These are phyloP conservation scores for Evansstolkia leycettana DNA, from an alignment of 495 filamentous ascomycete species.

Conservation along the genomic window DNA sequence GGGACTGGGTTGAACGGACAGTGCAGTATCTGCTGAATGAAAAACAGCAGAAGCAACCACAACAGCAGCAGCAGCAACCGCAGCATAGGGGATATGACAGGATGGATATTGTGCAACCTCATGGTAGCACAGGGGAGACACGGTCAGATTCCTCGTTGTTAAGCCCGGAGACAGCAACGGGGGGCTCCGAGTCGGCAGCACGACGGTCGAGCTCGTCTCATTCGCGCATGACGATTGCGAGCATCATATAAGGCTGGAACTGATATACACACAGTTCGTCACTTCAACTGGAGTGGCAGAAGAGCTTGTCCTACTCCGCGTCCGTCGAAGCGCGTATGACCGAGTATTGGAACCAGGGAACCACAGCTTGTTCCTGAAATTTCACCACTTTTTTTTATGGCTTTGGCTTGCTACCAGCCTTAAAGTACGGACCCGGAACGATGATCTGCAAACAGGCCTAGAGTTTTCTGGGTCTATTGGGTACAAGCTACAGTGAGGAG, in stretches of 20 bases:
- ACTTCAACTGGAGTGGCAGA: no score
- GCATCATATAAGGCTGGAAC: conserved; percentile 57
- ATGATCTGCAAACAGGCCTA: no score
- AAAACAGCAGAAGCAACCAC: conserved; percentile 16
- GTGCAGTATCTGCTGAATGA: conserved; percentile 34
- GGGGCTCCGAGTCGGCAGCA: conserved; percentile 27
- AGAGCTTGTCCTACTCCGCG: no score
- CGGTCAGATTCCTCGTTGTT: conserved; percentile 16
- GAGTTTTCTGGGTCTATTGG: no score
- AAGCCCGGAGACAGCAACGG: conserved; percentile 21
- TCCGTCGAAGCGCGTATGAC: no score
- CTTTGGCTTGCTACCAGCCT: no score
- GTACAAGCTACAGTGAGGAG: no score
- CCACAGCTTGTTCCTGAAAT: no score
- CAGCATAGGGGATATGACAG: neutral
- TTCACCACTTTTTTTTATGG: no score
- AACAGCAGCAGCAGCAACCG: conserved; percentile 5
- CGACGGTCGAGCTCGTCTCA: conserved; percentile 23
- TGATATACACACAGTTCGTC: no score
- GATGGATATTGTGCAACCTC: conserved; percentile 9
- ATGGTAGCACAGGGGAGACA: neutral
- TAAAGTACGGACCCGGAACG: no score
- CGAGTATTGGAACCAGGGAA: no score
- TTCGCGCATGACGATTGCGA: conserved; percentile 67
- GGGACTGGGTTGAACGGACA: conserved; percentile 40